A percentile compares a stretch with the other conserved stretches of the same genome.
Conservation (phyloP, 2,329 filamentous ascomycete genomes). For the Furcasterigmium sp. region DNA sequence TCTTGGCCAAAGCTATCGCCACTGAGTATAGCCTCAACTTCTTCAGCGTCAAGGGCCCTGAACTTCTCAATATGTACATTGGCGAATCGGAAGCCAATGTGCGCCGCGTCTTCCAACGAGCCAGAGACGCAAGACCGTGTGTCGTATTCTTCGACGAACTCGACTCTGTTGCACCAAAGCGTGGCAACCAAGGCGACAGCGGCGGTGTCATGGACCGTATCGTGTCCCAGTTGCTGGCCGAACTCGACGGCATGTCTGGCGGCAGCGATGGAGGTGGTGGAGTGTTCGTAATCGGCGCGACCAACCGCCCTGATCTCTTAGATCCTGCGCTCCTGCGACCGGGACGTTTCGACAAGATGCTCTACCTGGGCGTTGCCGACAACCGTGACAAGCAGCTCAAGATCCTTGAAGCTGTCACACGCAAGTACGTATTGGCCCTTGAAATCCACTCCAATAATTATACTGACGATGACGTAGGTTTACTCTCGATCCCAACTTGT, state of each 20-base stretch:
- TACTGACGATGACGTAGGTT: slow-evolving; percentile 53
- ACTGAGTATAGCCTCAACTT: slow-evolving; percentile 94
- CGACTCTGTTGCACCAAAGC: slow-evolving; percentile 90
- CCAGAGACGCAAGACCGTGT: slow-evolving; percentile 78
- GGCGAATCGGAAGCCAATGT: slow-evolving; percentile 93
- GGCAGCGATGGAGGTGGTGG: slow-evolving; percentile 76
- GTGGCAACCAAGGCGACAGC: slow-evolving; percentile 94
- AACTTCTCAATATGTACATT: slow-evolving; percentile 94
- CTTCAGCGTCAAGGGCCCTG: slow-evolving; percentile 88
- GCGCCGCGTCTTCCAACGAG: slow-evolving; percentile 80
- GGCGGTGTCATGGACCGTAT: slow-evolving; percentile 98
- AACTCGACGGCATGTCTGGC: slow-evolving; percentile 96
- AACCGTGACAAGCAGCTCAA: slow-evolving; percentile 95
- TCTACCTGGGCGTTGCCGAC: slow-evolving; percentile 93
- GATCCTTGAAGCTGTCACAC: slow-evolving; percentile 87
- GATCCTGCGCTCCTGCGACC: slow-evolving; percentile 86
- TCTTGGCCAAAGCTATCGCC: slow-evolving; percentile 89
- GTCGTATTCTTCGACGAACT: slow-evolving; percentile 93
- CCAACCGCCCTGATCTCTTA: slow-evolving; percentile 87
- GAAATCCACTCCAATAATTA: slow-evolving; percentile 4
- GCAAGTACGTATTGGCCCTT: slow-evolving; percentile 62
- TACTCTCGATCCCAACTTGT: slow-evolving; percentile 73
- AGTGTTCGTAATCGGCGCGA: slow-evolving; percentile 95
- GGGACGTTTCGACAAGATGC: slow-evolving; percentile 95
- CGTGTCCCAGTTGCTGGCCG: slow-evolving; percentile 88